Conservation (phyloP, 1,139 yeast species). For the Debaryomyces subglobosus region DNA sequence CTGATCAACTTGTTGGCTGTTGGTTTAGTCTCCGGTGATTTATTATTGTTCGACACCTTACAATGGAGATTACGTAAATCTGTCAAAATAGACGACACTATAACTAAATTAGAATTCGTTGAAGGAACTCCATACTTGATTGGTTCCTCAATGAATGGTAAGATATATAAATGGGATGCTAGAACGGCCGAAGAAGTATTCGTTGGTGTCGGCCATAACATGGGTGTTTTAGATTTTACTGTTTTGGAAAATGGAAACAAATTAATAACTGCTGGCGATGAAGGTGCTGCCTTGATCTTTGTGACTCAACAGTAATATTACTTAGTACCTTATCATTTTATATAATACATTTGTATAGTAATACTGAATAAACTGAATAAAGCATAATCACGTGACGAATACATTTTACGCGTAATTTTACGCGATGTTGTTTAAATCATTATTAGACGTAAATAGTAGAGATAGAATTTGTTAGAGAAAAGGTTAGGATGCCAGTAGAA, state of each 20-base stretch:
- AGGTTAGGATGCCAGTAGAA: conserved; percentile 8
- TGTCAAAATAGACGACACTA: conserved; percentile 73
- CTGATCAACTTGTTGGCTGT: conserved; percentile 67
- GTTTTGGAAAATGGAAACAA: conserved; percentile 63
- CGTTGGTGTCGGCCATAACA: conserved; percentile 87
- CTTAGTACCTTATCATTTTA: neutral
- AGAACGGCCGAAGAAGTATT: conserved; percentile 78
- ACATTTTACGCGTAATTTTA: conserved; percentile 1
- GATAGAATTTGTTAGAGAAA: neutral
- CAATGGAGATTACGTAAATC: conserved; percentile 86
- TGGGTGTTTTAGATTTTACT: conserved; percentile 89
- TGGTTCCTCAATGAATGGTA: conserved; percentile 84
- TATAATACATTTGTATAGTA: conserved; percentile 3
- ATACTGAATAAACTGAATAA: neutral
- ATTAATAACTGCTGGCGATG: conserved; percentile 95
- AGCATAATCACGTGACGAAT: neutral
- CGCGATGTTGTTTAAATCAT: conserved; percentile 2
- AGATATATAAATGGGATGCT: conserved; percentile 84
- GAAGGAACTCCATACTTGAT: conserved; percentile 58
- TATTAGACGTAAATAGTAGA: neutral
- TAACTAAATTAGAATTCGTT: conserved; percentile 77
- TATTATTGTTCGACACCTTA: conserved; percentile 76
- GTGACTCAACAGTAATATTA: conserved; percentile 18
- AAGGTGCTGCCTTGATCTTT: conserved; percentile 86
- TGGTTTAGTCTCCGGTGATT: conserved; percentile 88